Percentiles rank a stretch among this genome's conserved stretches.
Conservation (phyloP, 805 yeast species). For the Wickerhamomyces canadensis region DNA sequence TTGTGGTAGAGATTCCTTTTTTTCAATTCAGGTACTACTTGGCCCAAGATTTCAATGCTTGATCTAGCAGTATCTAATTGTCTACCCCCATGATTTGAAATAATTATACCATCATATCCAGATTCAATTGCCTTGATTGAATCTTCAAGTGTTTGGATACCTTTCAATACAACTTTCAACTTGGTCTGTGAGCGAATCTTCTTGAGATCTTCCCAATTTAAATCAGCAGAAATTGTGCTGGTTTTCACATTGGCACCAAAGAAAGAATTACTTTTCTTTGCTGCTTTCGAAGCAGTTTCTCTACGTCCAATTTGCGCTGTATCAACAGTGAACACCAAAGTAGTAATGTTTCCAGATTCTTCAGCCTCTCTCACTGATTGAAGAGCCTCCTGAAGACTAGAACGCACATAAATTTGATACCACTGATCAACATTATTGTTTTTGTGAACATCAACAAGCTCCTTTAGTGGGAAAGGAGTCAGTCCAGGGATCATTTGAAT, state of each 20-base stretch:
- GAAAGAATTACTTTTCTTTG: too few relatives aligned
- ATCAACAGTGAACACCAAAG: slow-evolving; percentile 50
- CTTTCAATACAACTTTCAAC: slow-evolving; percentile 51
- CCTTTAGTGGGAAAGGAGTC: slow-evolving; percentile 36
- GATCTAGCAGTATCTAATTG: slow-evolving; percentile 60
- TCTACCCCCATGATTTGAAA: slow-evolving; percentile 75
- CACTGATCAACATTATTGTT: slow-evolving; percentile 35
- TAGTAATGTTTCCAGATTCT: slow-evolving; percentile 35
- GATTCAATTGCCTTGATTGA: slow-evolving; percentile 50
- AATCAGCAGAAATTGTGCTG: slow-evolving; percentile 14
- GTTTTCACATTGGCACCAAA: too few relatives aligned
- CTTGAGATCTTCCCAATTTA: slow-evolving; percentile 29
- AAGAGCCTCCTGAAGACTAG: slow-evolving; percentile 24
- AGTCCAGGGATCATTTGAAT: slow-evolving; percentile 44
- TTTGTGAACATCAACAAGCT: slow-evolving; percentile 30
- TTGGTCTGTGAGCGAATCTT: slow-evolving; percentile 27
- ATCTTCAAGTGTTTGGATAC: slow-evolving; percentile 64
- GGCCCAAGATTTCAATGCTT: slow-evolving; percentile 56
- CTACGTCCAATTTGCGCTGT: slow-evolving; percentile 50
- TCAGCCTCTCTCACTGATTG: slow-evolving; percentile 34
- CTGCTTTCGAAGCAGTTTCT: slow-evolving; percentile 27
- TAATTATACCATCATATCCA: slow-evolving; percentile 57
- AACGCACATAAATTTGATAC: slow-evolving; percentile 44
- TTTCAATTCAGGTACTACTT: slow-evolving; percentile 41
- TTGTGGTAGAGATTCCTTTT: slow-evolving; percentile 37